Evolutionary conservation across 2,329 filamentous ascomycete genomes (phyloP).

Genomic region (Ophiostoma australiae): DNA sequence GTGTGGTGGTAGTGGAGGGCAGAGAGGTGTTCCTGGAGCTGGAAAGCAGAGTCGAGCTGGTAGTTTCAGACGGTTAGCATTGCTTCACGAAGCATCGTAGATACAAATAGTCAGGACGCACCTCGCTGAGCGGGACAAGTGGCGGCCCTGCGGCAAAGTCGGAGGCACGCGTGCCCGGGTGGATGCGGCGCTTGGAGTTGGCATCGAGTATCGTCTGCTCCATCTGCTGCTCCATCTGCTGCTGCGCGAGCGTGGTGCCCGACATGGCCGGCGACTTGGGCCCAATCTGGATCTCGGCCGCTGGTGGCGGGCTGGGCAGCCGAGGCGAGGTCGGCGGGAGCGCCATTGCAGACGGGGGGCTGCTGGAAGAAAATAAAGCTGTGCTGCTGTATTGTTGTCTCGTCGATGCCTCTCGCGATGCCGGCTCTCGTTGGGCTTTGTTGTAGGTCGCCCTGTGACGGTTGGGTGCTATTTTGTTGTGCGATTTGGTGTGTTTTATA

Average conservation of each 20-base stretch:
- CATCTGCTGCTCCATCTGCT: slow-evolving; percentile 53
- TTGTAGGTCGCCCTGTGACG: background rate
- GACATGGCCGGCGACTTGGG: slow-evolving; percentile 31
- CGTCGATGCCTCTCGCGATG: background rate
- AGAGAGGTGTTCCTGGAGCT: slow-evolving; percentile 94
- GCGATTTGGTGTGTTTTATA: background rate
- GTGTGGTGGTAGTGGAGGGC: slow-evolving; percentile 83
- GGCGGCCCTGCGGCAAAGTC: slow-evolving; percentile 93
- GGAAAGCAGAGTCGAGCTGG: slow-evolving; percentile 93
- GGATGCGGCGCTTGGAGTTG: slow-evolving; percentile 76
- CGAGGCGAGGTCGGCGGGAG: slow-evolving; percentile 69
- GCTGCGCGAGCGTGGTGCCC: slow-evolving; percentile 42
- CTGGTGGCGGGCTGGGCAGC: slow-evolving; percentile 88
- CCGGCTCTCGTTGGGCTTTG: background rate
- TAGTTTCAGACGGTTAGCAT: background rate
- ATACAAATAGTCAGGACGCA: slow-evolving; percentile 38
- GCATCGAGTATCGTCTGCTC: slow-evolving; percentile 62
- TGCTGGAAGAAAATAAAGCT: background rate
- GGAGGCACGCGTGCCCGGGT: slow-evolving; percentile 82
- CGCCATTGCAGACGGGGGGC: slow-evolving; percentile 38
- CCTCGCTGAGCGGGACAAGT: slow-evolving; percentile 77
- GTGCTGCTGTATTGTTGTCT: background rate
- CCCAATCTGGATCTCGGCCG: slow-evolving; percentile 88
- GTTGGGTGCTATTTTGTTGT: background rate
- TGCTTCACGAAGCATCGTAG: background rate